Percentiles rank a stretch among this genome's conserved stretches.
These are phyloP conservation scores for Passiflora organensis DNA, from an alignment of 345 rosid genomes.

Conservation along the genomic window DNA sequence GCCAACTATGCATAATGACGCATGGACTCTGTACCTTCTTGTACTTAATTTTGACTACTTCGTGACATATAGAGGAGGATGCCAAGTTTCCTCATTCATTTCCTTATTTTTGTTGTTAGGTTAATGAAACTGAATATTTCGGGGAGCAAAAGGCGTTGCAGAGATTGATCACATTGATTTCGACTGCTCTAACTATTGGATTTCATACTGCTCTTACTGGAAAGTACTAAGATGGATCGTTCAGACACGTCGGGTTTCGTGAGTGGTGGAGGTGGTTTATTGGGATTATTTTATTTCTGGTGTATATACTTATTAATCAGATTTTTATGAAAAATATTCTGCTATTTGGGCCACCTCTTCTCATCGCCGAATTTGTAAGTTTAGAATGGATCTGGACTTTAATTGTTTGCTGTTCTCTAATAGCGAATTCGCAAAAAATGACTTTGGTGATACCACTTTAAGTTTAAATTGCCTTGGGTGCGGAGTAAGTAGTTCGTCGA, in stretches of 20 bases:
- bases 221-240: constrained; percentile 56
- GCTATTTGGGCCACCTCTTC: not conserved
- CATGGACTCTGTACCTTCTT: not conserved
- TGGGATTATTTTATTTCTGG: constrained; percentile 27
- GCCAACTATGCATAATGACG: too few relatives aligned
- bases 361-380: not conserved
- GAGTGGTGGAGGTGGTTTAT: constrained; percentile 56
- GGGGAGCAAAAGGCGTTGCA: constrained; percentile 42
- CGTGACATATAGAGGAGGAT: too few relatives aligned
- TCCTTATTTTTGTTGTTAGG: constrained; percentile 23
- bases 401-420: constrained; percentile 33
- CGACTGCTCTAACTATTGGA: constrained; percentile 34
- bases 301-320: constrained; percentile 18
- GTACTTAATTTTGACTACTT: not conserved
- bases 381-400: constrained; percentile 59
- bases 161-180: constrained; percentile 25
- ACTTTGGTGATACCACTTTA: constrained; percentile 63
- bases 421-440: constrained; percentile 38
- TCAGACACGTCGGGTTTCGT: constrained; percentile 88
- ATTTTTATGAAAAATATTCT: constrained; percentile 17
- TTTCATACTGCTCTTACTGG: constrained; percentile 26
- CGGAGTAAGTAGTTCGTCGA: constrained; percentile 41
- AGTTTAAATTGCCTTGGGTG: constrained; percentile 54
- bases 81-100: not conserved
- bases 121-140: constrained; percentile 36